These are phyloP conservation scores for Chondrostereum purpureum DNA, from an alignment of 1,284 basidiomycete species.

Conservation along the genomic window DNA sequence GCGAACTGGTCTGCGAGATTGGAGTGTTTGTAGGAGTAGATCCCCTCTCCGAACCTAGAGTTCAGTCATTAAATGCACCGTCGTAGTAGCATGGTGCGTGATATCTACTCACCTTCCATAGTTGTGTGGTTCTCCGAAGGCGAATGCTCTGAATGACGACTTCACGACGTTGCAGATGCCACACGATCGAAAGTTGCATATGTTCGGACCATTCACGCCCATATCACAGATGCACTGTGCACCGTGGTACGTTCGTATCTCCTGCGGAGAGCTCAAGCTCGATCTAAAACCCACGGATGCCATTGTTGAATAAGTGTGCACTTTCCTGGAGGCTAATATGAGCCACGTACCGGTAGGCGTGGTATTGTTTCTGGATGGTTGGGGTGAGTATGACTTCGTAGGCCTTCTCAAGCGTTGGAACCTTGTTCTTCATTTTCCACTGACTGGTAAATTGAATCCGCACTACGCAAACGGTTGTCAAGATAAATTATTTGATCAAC, in stretches of 20 bases:
- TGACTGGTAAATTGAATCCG: slow-evolving; percentile 38
- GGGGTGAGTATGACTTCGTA: slow-evolving; percentile 42
- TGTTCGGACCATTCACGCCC: slow-evolving; percentile 38
- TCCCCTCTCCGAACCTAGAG: slow-evolving; percentile 47
- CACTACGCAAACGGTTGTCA: slow-evolving; percentile 26
- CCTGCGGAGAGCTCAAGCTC: slow-evolving; percentile 25
- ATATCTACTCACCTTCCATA: slow-evolving; percentile 39
- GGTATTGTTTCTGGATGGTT: slow-evolving; percentile 33
- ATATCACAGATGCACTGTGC: slow-evolving; percentile 62
- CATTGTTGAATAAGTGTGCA: slow-evolving; percentile 4
- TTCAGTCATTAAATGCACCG: slow-evolving; percentile 3
- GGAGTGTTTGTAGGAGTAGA: slow-evolving; percentile 55
- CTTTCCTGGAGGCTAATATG: neutral
- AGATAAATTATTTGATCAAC: slow-evolving; percentile 9
- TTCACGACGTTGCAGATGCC: slow-evolving; percentile 54
- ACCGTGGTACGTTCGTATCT: slow-evolving; percentile 52
- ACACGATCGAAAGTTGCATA: slow-evolving; percentile 54
- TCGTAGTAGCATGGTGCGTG: too few relatives aligned
- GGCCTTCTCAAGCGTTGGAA: slow-evolving; percentile 42
- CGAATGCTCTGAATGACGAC: slow-evolving; percentile 47
- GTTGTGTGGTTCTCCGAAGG: slow-evolving; percentile 44
- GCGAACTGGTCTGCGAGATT: slow-evolving; percentile 46
- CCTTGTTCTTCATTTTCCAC: slow-evolving; percentile 35
- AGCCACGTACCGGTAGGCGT: slow-evolving; percentile 37
- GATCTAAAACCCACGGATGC: slow-evolving; percentile 14